These are phyloP conservation scores for Carex scoparia DNA, from an alignment of 176 grass and related monocot genomes.

Conservation along the genomic window DNA sequence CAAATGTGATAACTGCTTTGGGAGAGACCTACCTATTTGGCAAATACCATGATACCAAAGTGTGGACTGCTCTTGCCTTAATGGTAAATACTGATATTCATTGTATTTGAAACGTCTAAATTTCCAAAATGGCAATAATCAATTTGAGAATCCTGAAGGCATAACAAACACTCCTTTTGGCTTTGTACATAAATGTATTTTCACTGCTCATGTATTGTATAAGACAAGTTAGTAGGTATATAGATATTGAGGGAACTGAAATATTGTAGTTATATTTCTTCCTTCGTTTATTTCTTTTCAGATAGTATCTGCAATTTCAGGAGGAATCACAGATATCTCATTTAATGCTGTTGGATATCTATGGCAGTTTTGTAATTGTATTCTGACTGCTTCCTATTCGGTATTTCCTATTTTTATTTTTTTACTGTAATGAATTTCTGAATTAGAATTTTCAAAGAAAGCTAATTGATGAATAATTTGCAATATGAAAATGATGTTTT, in stretches of 20 bases:
- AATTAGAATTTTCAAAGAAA: constrained; percentile 12
- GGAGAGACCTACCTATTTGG: constrained; percentile 91
- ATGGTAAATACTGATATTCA: constrained; percentile 54
- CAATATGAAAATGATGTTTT: background rate
- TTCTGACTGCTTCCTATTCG: constrained; percentile 92
- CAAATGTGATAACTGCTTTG: constrained; percentile 91
- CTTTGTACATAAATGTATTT: background rate
- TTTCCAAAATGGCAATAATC: background rate
- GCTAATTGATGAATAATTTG: constrained; percentile 26
- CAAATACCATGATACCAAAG: constrained; percentile 72
- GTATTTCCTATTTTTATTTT: constrained; percentile 39
- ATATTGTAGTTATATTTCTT: background rate
- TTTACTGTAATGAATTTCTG: background rate
- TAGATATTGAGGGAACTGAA: background rate
- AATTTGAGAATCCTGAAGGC: background rate
- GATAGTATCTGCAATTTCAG: constrained; percentile 88
- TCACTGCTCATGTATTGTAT: constrained; percentile 4
- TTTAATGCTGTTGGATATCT: constrained; percentile 81
- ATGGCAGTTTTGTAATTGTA: constrained; percentile 90
- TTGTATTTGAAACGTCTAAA: background rate
- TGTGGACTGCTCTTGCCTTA: constrained; percentile 78
- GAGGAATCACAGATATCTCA: constrained; percentile 85
- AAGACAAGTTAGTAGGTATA: background rate
- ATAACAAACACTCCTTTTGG: background rate
- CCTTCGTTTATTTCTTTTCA: constrained; percentile 28